These are phyloP conservation scores for Gliomastix tumulicola DNA, from an alignment of 2,329 filamentous ascomycete genomes.

Conservation along the genomic window DNA sequence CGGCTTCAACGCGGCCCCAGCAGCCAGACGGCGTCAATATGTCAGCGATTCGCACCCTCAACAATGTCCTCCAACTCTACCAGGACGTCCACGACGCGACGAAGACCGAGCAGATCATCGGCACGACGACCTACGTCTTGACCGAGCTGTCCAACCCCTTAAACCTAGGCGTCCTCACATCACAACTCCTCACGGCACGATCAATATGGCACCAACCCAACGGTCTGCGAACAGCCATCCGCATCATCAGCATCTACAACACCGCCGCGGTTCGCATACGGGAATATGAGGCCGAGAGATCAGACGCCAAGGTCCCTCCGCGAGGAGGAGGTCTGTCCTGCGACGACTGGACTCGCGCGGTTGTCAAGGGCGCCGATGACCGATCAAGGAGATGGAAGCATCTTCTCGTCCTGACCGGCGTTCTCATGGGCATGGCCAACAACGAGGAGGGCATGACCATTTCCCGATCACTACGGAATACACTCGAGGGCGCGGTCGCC, in stretches of 20 bases:
- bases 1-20: too few relatives aligned
- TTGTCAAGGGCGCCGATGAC: constrained; percentile 50
- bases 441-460: constrained; percentile 57
- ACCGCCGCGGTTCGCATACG: constrained; percentile 52
- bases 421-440: constrained; percentile 69
- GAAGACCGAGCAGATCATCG: constrained; percentile 51
- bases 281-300: constrained; percentile 34
- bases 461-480: constrained; percentile 55
- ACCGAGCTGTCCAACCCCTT: constrained; percentile 66
- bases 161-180: constrained; percentile 66
- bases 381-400: constrained; percentile 72
- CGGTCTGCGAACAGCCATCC: constrained; percentile 55
- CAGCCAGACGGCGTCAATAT: constrained; percentile 41
- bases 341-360: constrained; percentile 49
- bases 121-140: constrained; percentile 61
- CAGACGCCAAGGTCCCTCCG: constrained; percentile 16
- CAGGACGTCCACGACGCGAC: constrained; percentile 44
- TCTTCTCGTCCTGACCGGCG: constrained; percentile 69
- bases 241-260: constrained; percentile 66
- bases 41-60: constrained; percentile 63
- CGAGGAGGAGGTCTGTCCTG: constrained; percentile 33
- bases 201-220: constrained; percentile 60
- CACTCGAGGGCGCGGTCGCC: constrained; percentile 66
- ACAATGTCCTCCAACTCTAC: constrained; percentile 55
- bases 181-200: constrained; percentile 64